Percentiles rank a stretch among this genome's conserved stretches.
These are phyloP conservation scores for Chaetomiaceae sp. DNA, from an alignment of 2,329 filamentous ascomycete species.

Conservation along the genomic window DNA sequence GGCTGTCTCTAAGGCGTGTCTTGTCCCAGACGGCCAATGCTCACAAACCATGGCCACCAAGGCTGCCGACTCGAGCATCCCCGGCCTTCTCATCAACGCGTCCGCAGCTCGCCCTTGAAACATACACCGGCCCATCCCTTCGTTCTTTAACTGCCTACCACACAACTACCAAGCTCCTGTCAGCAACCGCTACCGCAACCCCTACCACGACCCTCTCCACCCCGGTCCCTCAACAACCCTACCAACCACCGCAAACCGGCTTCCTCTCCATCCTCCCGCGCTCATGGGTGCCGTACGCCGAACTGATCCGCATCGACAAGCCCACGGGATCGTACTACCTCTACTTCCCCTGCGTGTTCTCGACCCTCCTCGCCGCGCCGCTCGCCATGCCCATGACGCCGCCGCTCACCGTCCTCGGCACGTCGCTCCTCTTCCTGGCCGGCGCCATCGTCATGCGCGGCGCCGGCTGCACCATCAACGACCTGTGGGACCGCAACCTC, in stretches of 20 bases:
- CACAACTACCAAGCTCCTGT: conserved; percentile 22
- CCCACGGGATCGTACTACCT: conserved; percentile 80
- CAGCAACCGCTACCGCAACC: conserved; percentile 13
- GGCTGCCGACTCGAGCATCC: conserved; percentile 1
- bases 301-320: conserved; percentile 76
- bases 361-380: conserved; percentile 73
- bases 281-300: conserved; percentile 73
- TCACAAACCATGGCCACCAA: conserved; percentile 3
- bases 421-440: conserved; percentile 64
- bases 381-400: conserved; percentile 58
- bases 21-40: conserved; percentile 4
- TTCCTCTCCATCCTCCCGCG: conserved; percentile 64
- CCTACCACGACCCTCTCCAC: conserved; percentile 3
- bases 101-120: conserved; percentile 12
- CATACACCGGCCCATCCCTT: conserved; percentile 1
- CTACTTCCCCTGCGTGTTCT: conserved; percentile 81
- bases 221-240: conserved; percentile 34
- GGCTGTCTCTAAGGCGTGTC: conserved; percentile 14
- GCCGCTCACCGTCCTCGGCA: conserved; percentile 59
- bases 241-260: conserved; percentile 66
- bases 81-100: conserved; percentile 11
- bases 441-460: conserved; percentile 83
- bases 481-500: conserved; percentile 84
- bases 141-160: conserved; percentile 23
- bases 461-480: conserved; percentile 84